Evolutionary conservation across 2,329 filamentous ascomycete genomes (phyloP), one percentile per base, ranked within the genome.

Genomic region (Cladosporium colombiae): DNA sequence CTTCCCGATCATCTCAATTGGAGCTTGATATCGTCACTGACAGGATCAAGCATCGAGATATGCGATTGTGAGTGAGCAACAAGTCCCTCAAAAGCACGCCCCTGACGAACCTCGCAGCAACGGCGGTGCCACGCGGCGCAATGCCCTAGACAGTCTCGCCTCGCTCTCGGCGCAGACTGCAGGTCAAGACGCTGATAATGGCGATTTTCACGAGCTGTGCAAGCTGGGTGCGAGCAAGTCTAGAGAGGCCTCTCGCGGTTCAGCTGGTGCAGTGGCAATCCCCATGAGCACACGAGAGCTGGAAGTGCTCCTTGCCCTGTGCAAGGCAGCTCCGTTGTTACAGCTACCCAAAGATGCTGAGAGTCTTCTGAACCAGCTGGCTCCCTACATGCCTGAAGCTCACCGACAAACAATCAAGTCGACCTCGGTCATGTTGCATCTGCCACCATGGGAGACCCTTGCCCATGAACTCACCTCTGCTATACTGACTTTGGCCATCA

Each of bases 281-380:
- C 77, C 77, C 1, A 82, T 81, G 77, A 78, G 89, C 62, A 88
- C 93, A 63, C 89, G 91, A 73, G 96, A 99, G 82, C 89, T 97
- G 71, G 94, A 99, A 78, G 91, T 96, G 62, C 85, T 99, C 29
- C 81, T 98, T 29, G 92, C 95, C 52, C 84, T 99, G 29, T 98
- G 94, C 82, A 94, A 93, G 80, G 92, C 94, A 62, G 92, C 93
- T 3, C 90, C 92, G 4, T 85, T 88, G 27, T 84, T 98, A 29
- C 84, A 88, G 62, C 88, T 87, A 55, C 78, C 82, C 50, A 87
- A 91, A 67, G 90, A 91, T 74, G 93, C 93, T 31, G 87, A 91
- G 73, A 90, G 88, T 72, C 86, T 99, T 46, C 86, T 89, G n/a
- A 83, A 85, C 37, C 93, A 96, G 71, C 81, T 99, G 49, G 86